phyloP scores from a whole-genome alignment of 2,329 filamentous ascomycete species.

The Anthostomella pinea region DNA sequence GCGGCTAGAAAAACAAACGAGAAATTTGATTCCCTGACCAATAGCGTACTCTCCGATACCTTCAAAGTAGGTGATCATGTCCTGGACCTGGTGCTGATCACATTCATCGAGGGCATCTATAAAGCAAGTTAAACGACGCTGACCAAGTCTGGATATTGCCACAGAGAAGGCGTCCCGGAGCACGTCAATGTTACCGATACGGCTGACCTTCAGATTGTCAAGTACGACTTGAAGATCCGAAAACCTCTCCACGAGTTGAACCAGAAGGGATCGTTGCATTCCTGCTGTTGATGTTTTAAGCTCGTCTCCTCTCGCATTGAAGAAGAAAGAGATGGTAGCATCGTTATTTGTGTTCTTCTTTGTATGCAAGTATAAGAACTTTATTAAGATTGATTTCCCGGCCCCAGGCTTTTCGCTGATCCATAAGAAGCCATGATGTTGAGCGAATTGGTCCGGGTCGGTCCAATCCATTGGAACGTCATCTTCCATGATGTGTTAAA shows the following conservation, averaged over 20 bases:
- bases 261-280: constrained; percentile 46
- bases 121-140: constrained; percentile 12
- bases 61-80: constrained; percentile 44
- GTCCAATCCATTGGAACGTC: constrained; percentile 36
- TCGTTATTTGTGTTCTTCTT: constrained; percentile 7
- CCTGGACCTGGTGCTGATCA: constrained; percentile 38
- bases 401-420: constrained; percentile 42
- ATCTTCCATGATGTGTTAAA: too few species aligned
- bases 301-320: constrained; percentile 42
- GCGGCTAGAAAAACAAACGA: constrained; percentile 43
- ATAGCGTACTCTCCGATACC: constrained; percentile 31
- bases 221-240: constrained; percentile 32
- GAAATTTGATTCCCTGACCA: constrained; percentile 17
- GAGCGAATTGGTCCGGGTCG: constrained; percentile 18
- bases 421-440: constrained; percentile 40
- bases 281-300: constrained; percentile 43
- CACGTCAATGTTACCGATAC: constrained; percentile 1
- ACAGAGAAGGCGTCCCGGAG: constrained; percentile 2
- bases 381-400: constrained; percentile 45
- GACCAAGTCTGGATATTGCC: constrained; percentile 14
- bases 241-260: constrained; percentile 40
- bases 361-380: constrained; percentile 21
- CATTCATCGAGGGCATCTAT: constrained; percentile 47
- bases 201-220: constrained; percentile 9
- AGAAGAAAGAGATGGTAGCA: constrained; percentile 41